Percentiles rank a stretch among this genome's conserved stretches.
Conservation (phyloP, 495 filamentous ascomycete species). For the Apiosordaria backusii region DNA sequence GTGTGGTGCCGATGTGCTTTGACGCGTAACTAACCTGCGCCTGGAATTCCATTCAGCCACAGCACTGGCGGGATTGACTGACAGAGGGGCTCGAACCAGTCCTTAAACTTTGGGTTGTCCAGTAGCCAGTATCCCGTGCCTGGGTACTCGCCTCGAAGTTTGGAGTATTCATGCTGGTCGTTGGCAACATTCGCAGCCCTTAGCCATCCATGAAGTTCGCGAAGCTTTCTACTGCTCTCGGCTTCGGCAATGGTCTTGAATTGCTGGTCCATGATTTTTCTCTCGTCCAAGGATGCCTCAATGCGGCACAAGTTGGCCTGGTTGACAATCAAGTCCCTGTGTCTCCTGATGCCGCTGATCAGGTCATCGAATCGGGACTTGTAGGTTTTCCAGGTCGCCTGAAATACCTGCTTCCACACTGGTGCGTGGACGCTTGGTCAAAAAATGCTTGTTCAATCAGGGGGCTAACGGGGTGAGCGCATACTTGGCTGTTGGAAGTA, state of each 20-base stretch:
- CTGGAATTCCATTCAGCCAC: not conserved
- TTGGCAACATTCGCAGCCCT: not conserved
- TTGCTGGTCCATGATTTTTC: not conserved
- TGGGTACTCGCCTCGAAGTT: not conserved
- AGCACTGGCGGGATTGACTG: not conserved
- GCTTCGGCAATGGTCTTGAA: not conserved
- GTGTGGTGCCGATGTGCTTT: not conserved
- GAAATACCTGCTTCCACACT: not conserved
- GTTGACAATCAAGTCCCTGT: not conserved
- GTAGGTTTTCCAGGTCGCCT: not conserved
- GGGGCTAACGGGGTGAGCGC: not conserved
- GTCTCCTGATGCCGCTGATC: not conserved
- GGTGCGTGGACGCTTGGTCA: not conserved
- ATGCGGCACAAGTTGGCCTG: not conserved
- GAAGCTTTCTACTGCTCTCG: not conserved
- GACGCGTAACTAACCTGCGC: not conserved
- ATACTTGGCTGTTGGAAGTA: not conserved
- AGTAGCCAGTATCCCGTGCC: not conserved
- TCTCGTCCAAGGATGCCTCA: not conserved
- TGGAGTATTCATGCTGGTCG: not conserved
- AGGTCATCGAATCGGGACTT: not conserved
- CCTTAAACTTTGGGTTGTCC: not conserved
- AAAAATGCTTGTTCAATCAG: not conserved
- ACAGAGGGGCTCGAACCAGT: not conserved
- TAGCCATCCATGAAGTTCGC: not conserved